These are phyloP conservation scores for Collybiopsis confluens DNA, from an alignment of 768 basidiomycete genomes.

Conservation along the genomic window DNA sequence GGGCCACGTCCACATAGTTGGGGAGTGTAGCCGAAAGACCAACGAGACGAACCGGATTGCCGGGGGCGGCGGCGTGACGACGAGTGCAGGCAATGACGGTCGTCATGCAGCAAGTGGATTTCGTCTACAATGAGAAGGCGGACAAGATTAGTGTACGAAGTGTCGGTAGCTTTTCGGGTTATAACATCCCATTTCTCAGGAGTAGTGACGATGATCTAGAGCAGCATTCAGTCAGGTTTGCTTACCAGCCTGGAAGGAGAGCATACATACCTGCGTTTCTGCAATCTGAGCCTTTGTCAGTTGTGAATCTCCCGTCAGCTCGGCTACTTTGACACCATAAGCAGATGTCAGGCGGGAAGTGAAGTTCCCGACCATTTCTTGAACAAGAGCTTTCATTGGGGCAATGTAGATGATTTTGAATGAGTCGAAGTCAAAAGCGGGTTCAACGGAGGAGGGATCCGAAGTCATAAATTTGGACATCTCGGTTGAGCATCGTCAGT, in stretches of 20 bases:
- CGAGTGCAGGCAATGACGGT: slow-evolving; percentile 93
- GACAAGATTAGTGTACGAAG: slow-evolving; percentile 94
- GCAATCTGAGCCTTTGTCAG: slow-evolving; percentile 97
- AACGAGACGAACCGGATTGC: slow-evolving; percentile 87
- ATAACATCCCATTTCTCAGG: slow-evolving; percentile 99
- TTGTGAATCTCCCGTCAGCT: slow-evolving; percentile 95
- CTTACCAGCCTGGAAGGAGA: too few species aligned
- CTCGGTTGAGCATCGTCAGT: slow-evolving; percentile 89
- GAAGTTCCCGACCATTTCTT: slow-evolving; percentile 98
- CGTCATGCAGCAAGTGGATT: slow-evolving; percentile 95
- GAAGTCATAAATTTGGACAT: slow-evolving; percentile 85
- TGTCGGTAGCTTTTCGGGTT: slow-evolving; percentile 95
- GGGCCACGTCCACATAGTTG: slow-evolving; percentile 96
- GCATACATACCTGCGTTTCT: slow-evolving; percentile 47
- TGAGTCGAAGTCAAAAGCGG: slow-evolving; percentile 45
- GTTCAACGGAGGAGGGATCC: slow-evolving; percentile 58
- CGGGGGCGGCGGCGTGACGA: slow-evolving; percentile 74
- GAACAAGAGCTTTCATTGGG: slow-evolving; percentile 98
- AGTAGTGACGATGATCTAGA: slow-evolving; percentile 96
- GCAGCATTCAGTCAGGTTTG: too few species aligned
- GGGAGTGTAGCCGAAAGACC: slow-evolving; percentile 97
- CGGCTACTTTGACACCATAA: slow-evolving; percentile 83
- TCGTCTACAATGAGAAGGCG: slow-evolving; percentile 97
- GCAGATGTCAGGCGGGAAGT: slow-evolving; percentile 57
- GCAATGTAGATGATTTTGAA: slow-evolving; percentile 99